These are phyloP conservation scores for Cenococcum geophilum DNA, from an alignment of 495 filamentous ascomycete genomes.

Conservation along the genomic window DNA sequence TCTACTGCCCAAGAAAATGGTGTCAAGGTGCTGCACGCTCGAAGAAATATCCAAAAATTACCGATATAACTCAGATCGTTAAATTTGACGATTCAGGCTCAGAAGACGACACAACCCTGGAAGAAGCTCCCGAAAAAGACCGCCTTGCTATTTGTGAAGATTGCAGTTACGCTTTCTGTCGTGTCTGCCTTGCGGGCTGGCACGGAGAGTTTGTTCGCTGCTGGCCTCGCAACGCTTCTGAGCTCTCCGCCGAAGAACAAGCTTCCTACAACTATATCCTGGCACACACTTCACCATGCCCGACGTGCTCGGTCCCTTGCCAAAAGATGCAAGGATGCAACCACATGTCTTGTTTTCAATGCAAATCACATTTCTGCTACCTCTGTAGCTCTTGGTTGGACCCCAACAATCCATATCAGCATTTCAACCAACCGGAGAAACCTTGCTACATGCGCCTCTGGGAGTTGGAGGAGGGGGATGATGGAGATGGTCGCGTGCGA, in stretches of 20 bases:
- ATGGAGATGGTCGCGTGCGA: constrained; percentile 50
- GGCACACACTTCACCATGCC: constrained; percentile 76
- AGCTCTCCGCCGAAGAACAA: constrained; percentile 75
- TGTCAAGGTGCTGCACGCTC: constrained; percentile 86
- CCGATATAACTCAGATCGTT: constrained; percentile 39
- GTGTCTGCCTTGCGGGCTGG: constrained; percentile 68
- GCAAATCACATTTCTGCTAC: constrained; percentile 91
- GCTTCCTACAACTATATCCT: constrained; percentile 76
- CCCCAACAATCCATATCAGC: constrained; percentile 72
- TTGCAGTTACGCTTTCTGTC: constrained; percentile 90
- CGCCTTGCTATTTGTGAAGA: constrained; percentile 79
- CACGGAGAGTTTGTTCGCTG: constrained; percentile 72
- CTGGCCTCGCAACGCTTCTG: constrained; percentile 52
- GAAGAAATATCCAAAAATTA: constrained; percentile 67
- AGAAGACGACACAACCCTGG: neutral
- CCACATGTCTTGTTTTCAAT: constrained; percentile 93
- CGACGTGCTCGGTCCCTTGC: constrained; percentile 77
- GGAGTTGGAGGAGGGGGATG: constrained; percentile 83
- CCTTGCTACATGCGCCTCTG: constrained; percentile 78
- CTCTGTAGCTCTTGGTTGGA: constrained; percentile 85
- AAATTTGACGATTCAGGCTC: constrained; percentile 44
- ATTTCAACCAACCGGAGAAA: constrained; percentile 67
- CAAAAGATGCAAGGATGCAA: constrained; percentile 95
- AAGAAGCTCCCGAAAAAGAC: constrained; percentile 37
- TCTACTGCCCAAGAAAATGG: constrained; percentile 93